A percentile compares a stretch with the other conserved stretches of the same genome.
Conservation (phyloP, 257 asterid genomes). For the Solanum paucissectum region DNA sequence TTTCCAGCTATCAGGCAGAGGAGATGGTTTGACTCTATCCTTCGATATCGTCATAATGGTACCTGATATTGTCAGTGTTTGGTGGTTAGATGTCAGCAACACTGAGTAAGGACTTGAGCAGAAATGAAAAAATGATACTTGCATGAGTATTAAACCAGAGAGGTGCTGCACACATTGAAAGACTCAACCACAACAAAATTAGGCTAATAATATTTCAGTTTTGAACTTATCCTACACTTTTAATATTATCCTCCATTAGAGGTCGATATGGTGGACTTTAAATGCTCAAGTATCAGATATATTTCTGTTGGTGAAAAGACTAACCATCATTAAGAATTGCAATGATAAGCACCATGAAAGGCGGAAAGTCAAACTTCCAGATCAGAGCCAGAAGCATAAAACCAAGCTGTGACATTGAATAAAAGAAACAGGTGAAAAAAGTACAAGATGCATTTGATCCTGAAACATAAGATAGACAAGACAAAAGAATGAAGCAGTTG, state of each 20-base stretch:
- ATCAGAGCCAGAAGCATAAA: slow-evolving; percentile 93
- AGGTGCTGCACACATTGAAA: background rate
- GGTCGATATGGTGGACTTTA: background rate
- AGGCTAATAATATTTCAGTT: background rate
- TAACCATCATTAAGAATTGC: slow-evolving; percentile 92
- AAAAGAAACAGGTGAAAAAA: slow-evolving; percentile 5
- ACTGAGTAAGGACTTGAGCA: background rate
- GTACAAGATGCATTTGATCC: background rate
- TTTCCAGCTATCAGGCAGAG: slow-evolving; percentile 36
- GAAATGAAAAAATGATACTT: background rate
- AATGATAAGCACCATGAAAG: slow-evolving; percentile 98
- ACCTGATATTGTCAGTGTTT: slow-evolving; percentile 7
- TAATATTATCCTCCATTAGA: background rate
- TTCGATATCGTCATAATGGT: slow-evolving; percentile 34
- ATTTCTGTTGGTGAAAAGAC: background rate
- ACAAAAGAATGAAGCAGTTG: background rate
- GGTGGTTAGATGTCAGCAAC: background rate
- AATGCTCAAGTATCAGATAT: background rate
- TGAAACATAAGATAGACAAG: background rate
- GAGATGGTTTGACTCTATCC: slow-evolving; percentile 35
- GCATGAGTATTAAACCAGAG: background rate
- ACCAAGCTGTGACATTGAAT: slow-evolving; percentile 59
- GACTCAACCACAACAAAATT: background rate
- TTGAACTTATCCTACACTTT: background rate
- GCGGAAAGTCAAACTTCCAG: slow-evolving; percentile 95